Evolutionary conservation across 2,329 filamentous ascomycete genomes (phyloP).

Genomic region (Penicillium sclerotiorum): DNA sequence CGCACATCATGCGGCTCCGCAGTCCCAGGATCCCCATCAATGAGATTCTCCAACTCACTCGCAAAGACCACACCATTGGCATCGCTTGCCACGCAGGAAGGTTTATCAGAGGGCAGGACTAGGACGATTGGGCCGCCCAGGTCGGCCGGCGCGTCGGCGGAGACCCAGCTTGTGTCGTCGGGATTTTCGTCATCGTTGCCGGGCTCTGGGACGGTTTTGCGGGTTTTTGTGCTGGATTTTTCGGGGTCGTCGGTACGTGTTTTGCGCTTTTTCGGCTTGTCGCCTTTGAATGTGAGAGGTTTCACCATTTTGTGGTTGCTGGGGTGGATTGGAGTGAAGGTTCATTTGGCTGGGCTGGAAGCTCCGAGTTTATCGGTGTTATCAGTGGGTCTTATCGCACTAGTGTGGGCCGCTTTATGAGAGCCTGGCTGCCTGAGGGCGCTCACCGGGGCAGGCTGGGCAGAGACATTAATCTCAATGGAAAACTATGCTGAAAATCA

Average conservation of each 20-base stretch:
- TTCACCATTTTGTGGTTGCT: slow-evolving; percentile 59
- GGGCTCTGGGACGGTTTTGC: slow-evolving; percentile 27
- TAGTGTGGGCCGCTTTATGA: no score
- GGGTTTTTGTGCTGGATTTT: slow-evolving; percentile 24
- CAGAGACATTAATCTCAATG: no score
- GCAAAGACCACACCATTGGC: slow-evolving; percentile 84
- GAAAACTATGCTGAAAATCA: no score
- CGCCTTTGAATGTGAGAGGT: slow-evolving; percentile 91
- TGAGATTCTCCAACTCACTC: slow-evolving; percentile 79
- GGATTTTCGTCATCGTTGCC: slow-evolving; percentile 44
- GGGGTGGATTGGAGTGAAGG: background rate
- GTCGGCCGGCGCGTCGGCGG: slow-evolving; percentile 73
- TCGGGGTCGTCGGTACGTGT: slow-evolving; percentile 58
- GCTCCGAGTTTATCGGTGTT: background rate
- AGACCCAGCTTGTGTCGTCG: slow-evolving; percentile 88
- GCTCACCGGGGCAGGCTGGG: no score
- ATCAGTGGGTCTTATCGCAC: no score
- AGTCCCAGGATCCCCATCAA: slow-evolving; percentile 78
- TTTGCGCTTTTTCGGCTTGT: slow-evolving; percentile 93
- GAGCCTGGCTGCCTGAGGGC: no score
- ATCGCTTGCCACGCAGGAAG: slow-evolving; percentile 80
- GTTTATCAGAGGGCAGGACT: slow-evolving; percentile 73
- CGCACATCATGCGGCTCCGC: slow-evolving; percentile 95
- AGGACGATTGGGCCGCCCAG: slow-evolving; percentile 81
- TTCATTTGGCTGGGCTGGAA: no score